Base-by-base conservation (phyloP, 352 stramenopile species). In the Thraustochytrium striatum region DNA sequence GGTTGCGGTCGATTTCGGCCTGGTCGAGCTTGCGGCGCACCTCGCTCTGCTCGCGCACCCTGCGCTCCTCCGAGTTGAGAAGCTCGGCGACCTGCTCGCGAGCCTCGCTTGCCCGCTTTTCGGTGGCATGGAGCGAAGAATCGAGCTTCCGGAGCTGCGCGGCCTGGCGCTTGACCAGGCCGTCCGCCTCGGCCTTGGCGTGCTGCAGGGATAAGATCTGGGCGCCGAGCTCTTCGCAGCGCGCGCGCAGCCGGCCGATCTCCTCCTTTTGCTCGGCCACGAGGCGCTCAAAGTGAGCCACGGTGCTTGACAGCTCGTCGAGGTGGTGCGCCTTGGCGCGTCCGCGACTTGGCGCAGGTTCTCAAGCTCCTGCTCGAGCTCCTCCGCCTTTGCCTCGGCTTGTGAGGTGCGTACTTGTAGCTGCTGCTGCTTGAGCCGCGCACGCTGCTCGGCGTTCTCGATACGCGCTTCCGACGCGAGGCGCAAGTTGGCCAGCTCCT, bases 401-500 rank as follows among this genome's bases (percentile, higher is more conserved):
- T 75, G 19, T 28, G 21, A 13, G 50, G 32, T 38, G 50, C 65
- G 65, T 19, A 61, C 41, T 30, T 19, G 16, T 7, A 75, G 50
- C 5, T 38, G 44, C 39, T 75, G 65, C 50, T 75, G 41, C 19
- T 21, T 38, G 32, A 75, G 43, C 36, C 68, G 58, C 2, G 65
- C 65, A 5, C 65, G 65, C 65, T 75, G 32, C 25, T 75, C 30
- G 0, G 65, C 41, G n/a, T 39, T 32, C 39, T 75, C 65, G 41
- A 75, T 58, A n/a, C 65, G 65, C 7, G 65, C 44, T 0, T 75
- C 65, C 11, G 65, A 75, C 65, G 43, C 30, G 32, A 75, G 50
- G 25, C 65, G 65, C 21, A 75, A 25, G 30, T 75, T 61, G 1
- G 41, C 65, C 0, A 75, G 35, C 35, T 30, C 50, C 11, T 75